Conservation (phyloP, 371 early-diverging fungal genomes). For the Lichtheimia ramosa region DNA sequence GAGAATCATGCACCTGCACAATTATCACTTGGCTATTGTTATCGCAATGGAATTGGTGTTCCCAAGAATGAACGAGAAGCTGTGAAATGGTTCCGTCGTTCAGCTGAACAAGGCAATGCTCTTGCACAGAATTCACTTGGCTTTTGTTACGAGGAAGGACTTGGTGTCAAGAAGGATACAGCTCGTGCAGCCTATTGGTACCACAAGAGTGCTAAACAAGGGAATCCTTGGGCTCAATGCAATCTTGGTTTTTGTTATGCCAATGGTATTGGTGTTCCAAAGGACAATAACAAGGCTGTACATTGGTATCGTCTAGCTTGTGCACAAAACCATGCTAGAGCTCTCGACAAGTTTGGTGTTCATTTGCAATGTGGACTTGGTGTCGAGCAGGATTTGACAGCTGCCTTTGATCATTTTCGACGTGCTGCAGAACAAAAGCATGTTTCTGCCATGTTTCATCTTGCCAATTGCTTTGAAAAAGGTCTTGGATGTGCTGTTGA, state of each 20-base stretch:
- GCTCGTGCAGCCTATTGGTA: constrained; percentile 78
- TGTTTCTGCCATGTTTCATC: constrained; percentile 58
- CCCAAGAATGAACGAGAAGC: constrained; percentile 66
- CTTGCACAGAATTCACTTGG: constrained; percentile 86
- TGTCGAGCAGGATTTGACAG: constrained; percentile 46
- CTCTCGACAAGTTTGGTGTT: constrained; percentile 81
- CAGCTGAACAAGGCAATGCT: constrained; percentile 72
- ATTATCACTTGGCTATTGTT: constrained; percentile 86
- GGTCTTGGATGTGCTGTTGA: constrained; percentile 66
- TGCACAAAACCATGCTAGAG: constrained; percentile 63
- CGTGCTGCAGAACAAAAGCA: constrained; percentile 66
- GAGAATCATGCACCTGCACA: constrained; percentile 68
- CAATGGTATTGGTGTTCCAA: constrained; percentile 70
- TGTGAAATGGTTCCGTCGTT: constrained; percentile 65
- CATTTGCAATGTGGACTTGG: constrained; percentile 79
- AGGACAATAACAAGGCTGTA: constrained; percentile 62
- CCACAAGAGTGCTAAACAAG: constrained; percentile 66
- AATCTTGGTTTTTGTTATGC: constrained; percentile 81
- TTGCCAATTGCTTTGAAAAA: constrained; percentile 69
- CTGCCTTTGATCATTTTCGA: constrained; percentile 59
- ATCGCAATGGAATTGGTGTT: constrained; percentile 72
- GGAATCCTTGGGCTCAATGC: constrained; percentile 84
- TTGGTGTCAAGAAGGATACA: constrained; percentile 62
- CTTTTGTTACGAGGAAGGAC: constrained; percentile 76
- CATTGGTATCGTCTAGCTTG: constrained; percentile 71